These are phyloP conservation scores for Tremellales sp. DNA, from an alignment of 1,284 basidiomycete species.

Conservation along the genomic window DNA sequence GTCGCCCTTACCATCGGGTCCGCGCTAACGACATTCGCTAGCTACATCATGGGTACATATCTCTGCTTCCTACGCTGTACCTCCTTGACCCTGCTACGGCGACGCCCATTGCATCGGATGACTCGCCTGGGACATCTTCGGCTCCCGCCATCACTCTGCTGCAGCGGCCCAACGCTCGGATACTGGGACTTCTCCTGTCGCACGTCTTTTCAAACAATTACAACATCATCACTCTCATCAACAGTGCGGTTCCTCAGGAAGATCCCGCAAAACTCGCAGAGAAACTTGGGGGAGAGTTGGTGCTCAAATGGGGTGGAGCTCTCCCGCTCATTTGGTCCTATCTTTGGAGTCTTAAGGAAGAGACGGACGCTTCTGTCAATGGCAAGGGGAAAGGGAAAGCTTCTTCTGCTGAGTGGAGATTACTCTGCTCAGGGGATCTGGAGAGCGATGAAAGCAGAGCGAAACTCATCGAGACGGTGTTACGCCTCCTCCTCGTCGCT, in stretches of 20 bases:
- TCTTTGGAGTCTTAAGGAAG: conserved; percentile 22
- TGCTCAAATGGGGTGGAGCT: conserved; percentile 22
- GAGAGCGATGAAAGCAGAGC: conserved; percentile 3
- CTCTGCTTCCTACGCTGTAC: conserved; percentile 20
- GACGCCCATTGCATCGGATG: background rate
- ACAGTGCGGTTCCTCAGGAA: background rate
- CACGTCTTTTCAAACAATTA: conserved; percentile 44
- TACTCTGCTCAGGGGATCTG: background rate
- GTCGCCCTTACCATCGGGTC: conserved; percentile 4
- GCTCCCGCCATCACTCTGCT: conserved; percentile 1
- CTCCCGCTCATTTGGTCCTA: conserved; percentile 37
- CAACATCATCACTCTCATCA: conserved; percentile 29
- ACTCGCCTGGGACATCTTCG: conserved; percentile 6
- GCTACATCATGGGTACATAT: conserved; percentile 25
- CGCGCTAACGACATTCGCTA: background rate
- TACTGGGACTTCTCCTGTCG: conserved; percentile 36
- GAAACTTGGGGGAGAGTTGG: conserved; percentile 26
- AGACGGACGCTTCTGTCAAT: conserved; percentile 20
- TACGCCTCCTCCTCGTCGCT: conserved; percentile 24
- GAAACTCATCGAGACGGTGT: conserved; percentile 20
- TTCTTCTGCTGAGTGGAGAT: conserved; percentile 3
- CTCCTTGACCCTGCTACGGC: conserved; percentile 10
- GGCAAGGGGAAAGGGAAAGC: conserved; percentile 1
- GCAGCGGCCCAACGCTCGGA: conserved; percentile 16
- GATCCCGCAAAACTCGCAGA: conserved; percentile 8